A percentile compares a stretch with the other conserved stretches of the same genome.
phyloP scores from a whole-genome alignment of 2,329 filamentous ascomycete genomes.

The Colletotrichum sp. region DNA sequence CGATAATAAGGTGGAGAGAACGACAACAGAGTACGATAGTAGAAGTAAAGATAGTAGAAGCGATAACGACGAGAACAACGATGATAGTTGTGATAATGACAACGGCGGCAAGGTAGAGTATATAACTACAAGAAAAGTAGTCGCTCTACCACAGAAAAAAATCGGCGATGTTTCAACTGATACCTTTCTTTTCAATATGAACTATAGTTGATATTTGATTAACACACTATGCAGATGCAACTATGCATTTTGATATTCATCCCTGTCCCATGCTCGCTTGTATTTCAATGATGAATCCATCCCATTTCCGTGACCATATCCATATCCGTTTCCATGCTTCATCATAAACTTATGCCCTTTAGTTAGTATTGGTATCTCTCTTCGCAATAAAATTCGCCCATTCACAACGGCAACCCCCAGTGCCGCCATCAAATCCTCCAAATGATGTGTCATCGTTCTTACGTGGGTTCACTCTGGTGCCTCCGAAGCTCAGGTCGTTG shows the following conservation, averaged over 20 bases:
- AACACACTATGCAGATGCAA: not conserved
- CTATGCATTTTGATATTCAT: not conserved
- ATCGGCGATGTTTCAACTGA: not conserved
- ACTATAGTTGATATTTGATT: not conserved
- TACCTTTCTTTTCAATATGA: not conserved
- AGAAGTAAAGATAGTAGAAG: not conserved
- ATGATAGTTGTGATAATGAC: no score
- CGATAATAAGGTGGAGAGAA: not conserved
- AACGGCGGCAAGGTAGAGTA: no score
- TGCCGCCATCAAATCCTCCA: conserved; percentile 68
- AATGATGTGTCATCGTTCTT: conserved; percentile 47
- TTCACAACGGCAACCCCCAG: conserved; percentile 65
- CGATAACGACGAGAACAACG: not conserved
- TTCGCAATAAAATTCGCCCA: conserved; percentile 60
- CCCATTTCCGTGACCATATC: not conserved
- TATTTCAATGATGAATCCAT: not conserved
- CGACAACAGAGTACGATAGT: not conserved
- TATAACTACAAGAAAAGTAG: not conserved
- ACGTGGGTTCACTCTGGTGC: conserved; percentile 58
- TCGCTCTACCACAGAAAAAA: not conserved
- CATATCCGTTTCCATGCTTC: not conserved
- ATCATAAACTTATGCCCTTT: not conserved
- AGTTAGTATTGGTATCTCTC: not conserved
- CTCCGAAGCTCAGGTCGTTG: conserved; percentile 56
- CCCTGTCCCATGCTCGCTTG: not conserved